A percentile compares a stretch with the other conserved stretches of the same genome.
Evolutionary conservation across 2,329 filamentous ascomycete species (phyloP).

Genomic region (Zasmidium angulare): DNA sequence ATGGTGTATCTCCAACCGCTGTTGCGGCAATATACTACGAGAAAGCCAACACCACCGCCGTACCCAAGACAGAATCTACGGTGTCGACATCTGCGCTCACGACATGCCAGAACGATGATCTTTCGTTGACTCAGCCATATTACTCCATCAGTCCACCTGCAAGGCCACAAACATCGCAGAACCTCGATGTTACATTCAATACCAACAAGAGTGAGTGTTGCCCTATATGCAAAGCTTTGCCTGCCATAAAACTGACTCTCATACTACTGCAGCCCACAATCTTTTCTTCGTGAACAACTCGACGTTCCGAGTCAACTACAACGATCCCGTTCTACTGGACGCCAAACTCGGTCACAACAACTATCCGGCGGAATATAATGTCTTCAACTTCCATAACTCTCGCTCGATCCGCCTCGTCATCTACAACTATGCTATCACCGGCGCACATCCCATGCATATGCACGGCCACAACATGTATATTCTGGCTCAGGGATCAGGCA

Average conservation of each 20-base stretch:
- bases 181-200: constrained; percentile 50
- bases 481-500: constrained; percentile 43
- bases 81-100: constrained; percentile 47
- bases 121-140: constrained; percentile 53
- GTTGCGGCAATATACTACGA: constrained; percentile 68
- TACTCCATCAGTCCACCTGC: constrained; percentile 53
- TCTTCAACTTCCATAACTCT: constrained; percentile 43
- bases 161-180: constrained; percentile 38
- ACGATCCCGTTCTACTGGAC: constrained; percentile 39
- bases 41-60: constrained; percentile 49
- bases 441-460: constrained; percentile 54
- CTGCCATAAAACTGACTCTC: no score
- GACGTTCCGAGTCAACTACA: constrained; percentile 53
- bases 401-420: constrained; percentile 45
- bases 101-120: constrained; percentile 58
- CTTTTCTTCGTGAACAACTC: constrained; percentile 55
- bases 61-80: constrained; percentile 44
- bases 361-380: constrained; percentile 37
- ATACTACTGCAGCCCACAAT: constrained; percentile 32
- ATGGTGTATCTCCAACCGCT: constrained; percentile 48
- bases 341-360: constrained; percentile 36
- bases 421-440: constrained; percentile 31
- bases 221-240: no score
- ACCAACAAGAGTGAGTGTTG: constrained; percentile 40
- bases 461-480: constrained; percentile 52